A percentile compares a stretch with the other conserved stretches of the same genome.
These are phyloP conservation scores for Saprolegnia diclina DNA, from an alignment of 352 stramenopile genomes.

Conservation along the genomic window DNA sequence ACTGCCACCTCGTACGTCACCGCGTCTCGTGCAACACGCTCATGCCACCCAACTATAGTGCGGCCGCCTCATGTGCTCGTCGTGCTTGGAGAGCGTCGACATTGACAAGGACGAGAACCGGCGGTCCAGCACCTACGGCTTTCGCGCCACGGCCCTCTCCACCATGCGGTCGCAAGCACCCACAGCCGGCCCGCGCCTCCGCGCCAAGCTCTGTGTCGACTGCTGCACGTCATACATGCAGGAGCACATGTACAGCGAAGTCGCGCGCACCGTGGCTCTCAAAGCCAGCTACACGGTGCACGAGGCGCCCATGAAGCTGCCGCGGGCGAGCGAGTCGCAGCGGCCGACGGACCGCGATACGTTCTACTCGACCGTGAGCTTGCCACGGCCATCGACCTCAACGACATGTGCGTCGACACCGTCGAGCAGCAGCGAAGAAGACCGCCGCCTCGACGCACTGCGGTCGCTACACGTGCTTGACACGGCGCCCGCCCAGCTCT, in stretches of 20 bases:
- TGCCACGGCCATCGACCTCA: not conserved
- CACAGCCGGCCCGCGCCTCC: not conserved
- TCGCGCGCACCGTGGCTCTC: not conserved
- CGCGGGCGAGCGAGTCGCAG: not conserved
- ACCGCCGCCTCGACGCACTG: not conserved
- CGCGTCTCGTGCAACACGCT: no score
- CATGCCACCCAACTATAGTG: constrained; percentile 4
- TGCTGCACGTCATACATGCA: constrained; percentile 2
- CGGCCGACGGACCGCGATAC: not conserved
- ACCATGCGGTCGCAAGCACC: not conserved
- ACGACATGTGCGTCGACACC: no score
- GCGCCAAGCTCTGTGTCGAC: constrained; percentile 4
- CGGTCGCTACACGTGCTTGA: constrained; percentile 20
- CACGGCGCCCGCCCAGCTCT: constrained; percentile 16
- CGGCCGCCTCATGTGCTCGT: constrained; percentile 11
- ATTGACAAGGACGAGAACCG: constrained; percentile 12
- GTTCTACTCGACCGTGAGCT: constrained; percentile 12
- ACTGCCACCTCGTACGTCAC: constrained; percentile 23
- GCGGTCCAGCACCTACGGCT: not conserved
- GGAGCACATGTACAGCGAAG: not conserved
- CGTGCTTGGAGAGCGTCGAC: constrained; percentile 6
- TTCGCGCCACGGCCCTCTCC: not conserved
- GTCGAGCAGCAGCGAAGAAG: not conserved
- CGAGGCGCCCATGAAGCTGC: not conserved
- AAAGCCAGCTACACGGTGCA: constrained; percentile 9